phyloP scores from a whole-genome alignment of 2,329 filamentous ascomycete genomes.

The Pestalotiopsis sp. region DNA sequence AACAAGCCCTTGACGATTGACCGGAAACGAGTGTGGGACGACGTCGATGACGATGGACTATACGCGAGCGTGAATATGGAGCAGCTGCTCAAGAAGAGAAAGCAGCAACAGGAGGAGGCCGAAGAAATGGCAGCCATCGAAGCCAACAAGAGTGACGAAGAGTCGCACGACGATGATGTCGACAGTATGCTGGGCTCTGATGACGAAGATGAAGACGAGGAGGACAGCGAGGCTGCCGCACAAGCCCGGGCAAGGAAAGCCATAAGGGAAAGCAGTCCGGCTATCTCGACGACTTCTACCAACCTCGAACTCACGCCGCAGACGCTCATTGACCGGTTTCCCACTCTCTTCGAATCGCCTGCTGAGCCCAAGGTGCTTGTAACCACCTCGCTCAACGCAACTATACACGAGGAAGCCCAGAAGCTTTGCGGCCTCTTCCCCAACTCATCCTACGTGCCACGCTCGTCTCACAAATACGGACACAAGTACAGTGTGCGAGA shows the following conservation, averaged over 20 bases:
- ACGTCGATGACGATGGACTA: conserved; percentile 65
- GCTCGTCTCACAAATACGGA: conserved; percentile 79
- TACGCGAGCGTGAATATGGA: conserved; percentile 61
- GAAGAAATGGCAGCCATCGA: conserved; percentile 49
- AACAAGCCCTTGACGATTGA: conserved; percentile 85
- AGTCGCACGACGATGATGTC: conserved; percentile 55
- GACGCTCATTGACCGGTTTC: conserved; percentile 63
- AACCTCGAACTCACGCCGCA: conserved; percentile 66
- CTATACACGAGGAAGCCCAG: conserved; percentile 80
- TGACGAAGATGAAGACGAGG: conserved; percentile 46
- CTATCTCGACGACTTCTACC: conserved; percentile 63
- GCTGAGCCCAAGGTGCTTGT: conserved; percentile 82
- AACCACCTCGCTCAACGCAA: conserved; percentile 88
- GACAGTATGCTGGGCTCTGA: conserved; percentile 80
- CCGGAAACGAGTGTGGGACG: conserved; percentile 88
- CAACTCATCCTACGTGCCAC: conserved; percentile 83
- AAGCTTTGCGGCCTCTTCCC: conserved; percentile 83
- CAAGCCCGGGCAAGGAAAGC: conserved; percentile 48
- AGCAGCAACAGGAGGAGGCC: conserved; percentile 52
- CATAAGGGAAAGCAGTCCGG: conserved; percentile 51
- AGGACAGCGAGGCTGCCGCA: conserved; percentile 35
- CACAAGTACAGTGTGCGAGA: conserved; percentile 93
- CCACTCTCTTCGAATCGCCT: conserved; percentile 62
- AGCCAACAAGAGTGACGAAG: conserved; percentile 44
- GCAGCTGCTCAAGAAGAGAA: conserved; percentile 56